Base-by-base conservation (phyloP, 306 rosid genomes). In the Boehmeria nivea region DNA sequence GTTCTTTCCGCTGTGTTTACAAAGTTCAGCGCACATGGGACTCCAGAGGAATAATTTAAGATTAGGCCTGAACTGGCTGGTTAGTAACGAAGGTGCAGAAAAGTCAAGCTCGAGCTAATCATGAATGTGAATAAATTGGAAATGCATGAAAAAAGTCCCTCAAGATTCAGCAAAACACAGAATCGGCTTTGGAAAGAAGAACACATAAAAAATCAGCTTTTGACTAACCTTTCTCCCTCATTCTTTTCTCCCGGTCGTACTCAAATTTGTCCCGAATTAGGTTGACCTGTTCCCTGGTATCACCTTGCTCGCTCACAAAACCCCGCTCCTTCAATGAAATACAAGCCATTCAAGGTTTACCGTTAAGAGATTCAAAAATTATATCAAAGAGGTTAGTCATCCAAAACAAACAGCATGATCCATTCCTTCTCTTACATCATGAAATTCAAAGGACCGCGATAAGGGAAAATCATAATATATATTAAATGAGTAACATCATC, bases 241-340 rank as follows among this genome's bases (percentile, higher is more conserved):
- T 84, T 78, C 95, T 84, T 77, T 57, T 82, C 75, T 90, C 94
- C 61, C 98, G 74, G 70, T 86, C 98, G 55, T 79, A 87, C 76
- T 90, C 98, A 70, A 90, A 90, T 68, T 87, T 87, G 71, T 90
- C 95, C 59, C 89, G 82, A 65, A 90, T 77, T 20, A 74, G 84
- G 83, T 42, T 76, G 60, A 74, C 94, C 68, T 71, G 85, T 58
- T 87, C 93, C 95, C 75, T 66, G 20, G 58, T 71, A 73, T 75
- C 84, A 58, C 71, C 81, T 57, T 69, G 79, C 57, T 48, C 72
- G 66, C 76, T 78, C 65, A 57, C 80, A 43, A 62, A 76, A 63
- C 77, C 69, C 59, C 72, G 78, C 61, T 78, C 96, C 96, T 91
- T 78, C 68, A 66, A 43, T 46, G 53, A 79, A 50, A 73, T 49